Conservation (phyloP, 495 filamentous ascomycete species). For the Wilcoxina mikolae region DNA sequence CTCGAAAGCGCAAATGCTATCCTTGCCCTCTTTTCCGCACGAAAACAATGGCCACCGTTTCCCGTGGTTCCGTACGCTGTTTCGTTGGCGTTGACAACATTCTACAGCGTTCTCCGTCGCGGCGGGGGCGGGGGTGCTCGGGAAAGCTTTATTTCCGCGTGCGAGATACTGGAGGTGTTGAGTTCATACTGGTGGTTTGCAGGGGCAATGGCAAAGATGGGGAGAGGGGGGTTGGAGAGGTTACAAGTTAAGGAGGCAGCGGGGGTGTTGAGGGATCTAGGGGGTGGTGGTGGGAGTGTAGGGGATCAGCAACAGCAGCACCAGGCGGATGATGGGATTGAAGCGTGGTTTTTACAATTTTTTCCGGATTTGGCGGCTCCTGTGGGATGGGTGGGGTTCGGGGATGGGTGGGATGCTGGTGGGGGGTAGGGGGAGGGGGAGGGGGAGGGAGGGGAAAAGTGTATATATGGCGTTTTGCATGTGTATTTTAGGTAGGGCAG, state of each 20-base stretch:
- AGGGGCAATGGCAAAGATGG: conserved; percentile 23
- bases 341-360: conserved; percentile 5
- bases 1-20: background rate
- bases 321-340: background rate
- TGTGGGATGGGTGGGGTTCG: background rate
- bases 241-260: background rate
- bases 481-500: no score
- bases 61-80: conserved; percentile 23
- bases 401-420: background rate
- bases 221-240: conserved; percentile 12
- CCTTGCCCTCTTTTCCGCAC: background rate
- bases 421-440: background rate
- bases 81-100: conserved; percentile 20
- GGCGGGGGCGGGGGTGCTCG: conserved; percentile 10
- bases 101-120: conserved; percentile 18
- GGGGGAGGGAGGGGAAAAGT: background rate
- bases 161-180: conserved; percentile 13
- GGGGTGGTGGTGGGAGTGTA: background rate
- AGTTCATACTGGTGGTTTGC: conserved; percentile 25
- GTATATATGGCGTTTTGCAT: no score
- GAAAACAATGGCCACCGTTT: conserved; percentile 8
- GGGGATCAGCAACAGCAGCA: background rate
- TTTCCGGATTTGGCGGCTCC: conserved; percentile 4
- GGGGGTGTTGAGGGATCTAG: background rate
- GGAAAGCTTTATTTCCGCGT: conserved; percentile 10